Evolutionary conservation across 1,284 basidiomycete species (phyloP).

Genomic region (Mycena sp.): DNA sequence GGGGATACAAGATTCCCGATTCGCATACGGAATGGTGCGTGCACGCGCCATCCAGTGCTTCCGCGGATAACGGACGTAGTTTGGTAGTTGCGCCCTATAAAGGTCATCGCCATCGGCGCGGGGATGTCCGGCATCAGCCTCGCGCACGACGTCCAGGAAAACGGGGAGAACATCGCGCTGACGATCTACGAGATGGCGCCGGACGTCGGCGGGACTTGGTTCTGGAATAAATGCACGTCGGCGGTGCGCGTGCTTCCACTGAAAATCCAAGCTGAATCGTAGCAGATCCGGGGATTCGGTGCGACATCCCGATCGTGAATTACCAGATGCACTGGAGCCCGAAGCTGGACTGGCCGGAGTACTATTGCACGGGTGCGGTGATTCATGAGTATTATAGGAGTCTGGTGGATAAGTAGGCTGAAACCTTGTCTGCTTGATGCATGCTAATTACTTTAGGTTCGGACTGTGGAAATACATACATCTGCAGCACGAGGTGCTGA

Average conservation of each 20-base stretch:
- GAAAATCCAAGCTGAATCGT: not conserved
- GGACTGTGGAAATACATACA: constrained; percentile 62
- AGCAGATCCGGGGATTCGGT: constrained; percentile 34
- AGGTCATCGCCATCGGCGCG: constrained; percentile 35
- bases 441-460: constrained; percentile 26
- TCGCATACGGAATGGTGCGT: constrained; percentile 27
- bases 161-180: constrained; percentile 61
- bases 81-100: constrained; percentile 30
- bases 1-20: constrained; percentile 34
- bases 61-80: not conserved
- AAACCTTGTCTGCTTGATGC: no score
- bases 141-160: constrained; percentile 42
- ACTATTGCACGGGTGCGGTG: constrained; percentile 66
- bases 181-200: constrained; percentile 69
- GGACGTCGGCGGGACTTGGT: constrained; percentile 71
- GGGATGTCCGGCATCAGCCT: constrained; percentile 37
- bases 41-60: not conserved
- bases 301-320: constrained; percentile 36
- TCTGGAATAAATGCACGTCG: constrained; percentile 48
- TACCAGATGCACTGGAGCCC: constrained; percentile 38
- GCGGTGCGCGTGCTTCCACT: not conserved
- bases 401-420: constrained; percentile 61
- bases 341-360: constrained; percentile 62
- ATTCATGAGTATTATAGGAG: constrained; percentile 62
- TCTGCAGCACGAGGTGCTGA: constrained; percentile 60